Evolutionary conservation across 139 green algal genomes (phyloP), one percentile per base, ranked within the genome.

Genomic region (Dunaliella sp.): DNA sequence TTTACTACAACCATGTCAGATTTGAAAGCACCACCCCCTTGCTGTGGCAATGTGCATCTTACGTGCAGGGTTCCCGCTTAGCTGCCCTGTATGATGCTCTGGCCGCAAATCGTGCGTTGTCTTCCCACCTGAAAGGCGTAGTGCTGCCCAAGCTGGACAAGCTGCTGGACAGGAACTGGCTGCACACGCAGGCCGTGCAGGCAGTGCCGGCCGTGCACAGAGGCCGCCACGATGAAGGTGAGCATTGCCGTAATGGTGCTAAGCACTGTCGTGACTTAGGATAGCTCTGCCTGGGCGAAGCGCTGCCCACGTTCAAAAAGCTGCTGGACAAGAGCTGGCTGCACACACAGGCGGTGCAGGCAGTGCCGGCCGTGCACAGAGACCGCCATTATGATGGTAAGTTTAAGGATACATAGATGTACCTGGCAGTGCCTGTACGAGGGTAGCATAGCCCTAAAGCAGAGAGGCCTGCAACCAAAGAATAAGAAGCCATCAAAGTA

Each of bases 101-200:
- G 73, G 80, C 81, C n/a, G 81, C 84, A 73, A 90, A 90, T 80
- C 33, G 81, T 33, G 87, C 72, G 48, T 38, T 90, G 80, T 28
- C 34, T 1, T 24, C 24, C 25, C 72, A 81, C 72, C 72, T 86
- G 16, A 36, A 33, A 1, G 73, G 24, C 16, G 31, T 36, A 1
- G 2, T 86, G 35, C n/a, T 74, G 81, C 57, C 81, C 22, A 73
- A 72, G 3, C 3, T 86, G 72, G 83, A 86, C 28, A 2, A 30
- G 30, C 59, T 36, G 1, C 24, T 81, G 25, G 83, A 81, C 24
- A 24, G 3, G 1, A 81, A 81, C 36, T 81, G 36, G 35, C 1
- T 0, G 72, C 83, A 86, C 83, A 74, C 36, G 1, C 24, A 73
- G 32, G 72, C n/a, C 22, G 72, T 86, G 83, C 35, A n/a, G 26